phyloP scores from a whole-genome alignment of 2,329 filamentous ascomycete genomes.

The Trichoderma sp. region DNA sequence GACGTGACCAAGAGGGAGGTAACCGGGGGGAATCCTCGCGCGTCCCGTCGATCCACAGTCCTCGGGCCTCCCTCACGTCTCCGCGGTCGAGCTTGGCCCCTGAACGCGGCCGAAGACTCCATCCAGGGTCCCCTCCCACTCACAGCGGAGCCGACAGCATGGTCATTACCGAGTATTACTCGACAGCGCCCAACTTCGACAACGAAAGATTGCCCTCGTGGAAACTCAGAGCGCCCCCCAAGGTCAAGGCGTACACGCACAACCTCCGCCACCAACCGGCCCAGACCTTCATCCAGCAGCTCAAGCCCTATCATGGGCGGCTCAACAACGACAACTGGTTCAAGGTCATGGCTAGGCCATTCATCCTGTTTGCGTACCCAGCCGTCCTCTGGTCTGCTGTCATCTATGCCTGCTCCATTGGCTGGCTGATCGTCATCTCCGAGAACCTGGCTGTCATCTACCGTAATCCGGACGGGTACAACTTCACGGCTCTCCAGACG shows the following conservation, averaged over 20 bases:
- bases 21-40: background rate
- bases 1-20: background rate
- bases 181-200: slow-evolving; percentile 43
- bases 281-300: slow-evolving; percentile 72
- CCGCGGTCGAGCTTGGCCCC: slow-evolving; percentile 9
- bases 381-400: slow-evolving; percentile 84
- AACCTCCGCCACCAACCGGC: slow-evolving; percentile 67
- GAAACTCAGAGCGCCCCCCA: slow-evolving; percentile 40
- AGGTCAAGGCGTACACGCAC: slow-evolving; percentile 65
- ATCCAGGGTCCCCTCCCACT: slow-evolving; percentile 14
- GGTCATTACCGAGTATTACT: slow-evolving; percentile 34
- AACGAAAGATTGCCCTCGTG: slow-evolving; percentile 48
- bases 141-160: slow-evolving; percentile 31
- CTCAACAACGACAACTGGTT: slow-evolving; percentile 78
- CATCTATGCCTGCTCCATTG: slow-evolving; percentile 84
- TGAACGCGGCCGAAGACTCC: slow-evolving; percentile 8
- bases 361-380: slow-evolving; percentile 85
- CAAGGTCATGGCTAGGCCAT: slow-evolving; percentile 75
- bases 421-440: slow-evolving; percentile 94
- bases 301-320: slow-evolving; percentile 77
- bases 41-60: background rate
- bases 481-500: slow-evolving; percentile 78
- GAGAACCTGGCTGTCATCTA: slow-evolving; percentile 85
- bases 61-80: slow-evolving; percentile 4
- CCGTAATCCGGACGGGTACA: slow-evolving; percentile 67